phyloP scores from a whole-genome alignment of 768 basidiomycete species.

The Kwoniella europaea region DNA sequence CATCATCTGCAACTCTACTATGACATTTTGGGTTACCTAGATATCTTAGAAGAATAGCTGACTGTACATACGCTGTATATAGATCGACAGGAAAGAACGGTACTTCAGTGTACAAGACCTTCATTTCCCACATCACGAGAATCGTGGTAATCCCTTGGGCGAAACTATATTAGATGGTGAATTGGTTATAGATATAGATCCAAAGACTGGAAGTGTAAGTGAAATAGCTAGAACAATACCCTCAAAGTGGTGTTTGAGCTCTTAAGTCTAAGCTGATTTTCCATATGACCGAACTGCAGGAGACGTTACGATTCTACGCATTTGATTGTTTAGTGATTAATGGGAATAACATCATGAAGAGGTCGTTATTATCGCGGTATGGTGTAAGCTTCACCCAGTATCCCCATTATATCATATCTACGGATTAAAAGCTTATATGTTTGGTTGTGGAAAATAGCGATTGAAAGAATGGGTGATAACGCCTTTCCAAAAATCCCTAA shows the following conservation, averaged over 20 bases:
- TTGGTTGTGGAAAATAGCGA: conserved; percentile 62
- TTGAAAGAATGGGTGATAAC: conserved; percentile 79
- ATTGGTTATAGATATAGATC: conserved; percentile 87
- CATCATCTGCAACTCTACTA: too few species aligned
- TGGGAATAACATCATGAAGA: conserved; percentile 82
- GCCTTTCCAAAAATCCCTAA: conserved; percentile 74
- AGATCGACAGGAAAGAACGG: conserved; percentile 94
- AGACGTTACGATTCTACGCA: conserved; percentile 78
- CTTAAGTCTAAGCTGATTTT: neutral
- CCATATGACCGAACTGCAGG: conserved; percentile 62
- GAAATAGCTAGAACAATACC: conserved; percentile 8
- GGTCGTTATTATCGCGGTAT: conserved; percentile 82
- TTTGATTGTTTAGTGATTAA: conserved; percentile 93
- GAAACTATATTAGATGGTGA: conserved; percentile 92
- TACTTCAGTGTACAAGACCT: conserved; percentile 77
- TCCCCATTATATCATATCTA: too few species aligned
- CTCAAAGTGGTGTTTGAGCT: too few species aligned
- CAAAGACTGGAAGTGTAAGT: conserved; percentile 70
- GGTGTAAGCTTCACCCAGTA: conserved; percentile 73
- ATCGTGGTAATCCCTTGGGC: conserved; percentile 69
- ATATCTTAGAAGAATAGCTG: too few species aligned
- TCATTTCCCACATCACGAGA: conserved; percentile 87
- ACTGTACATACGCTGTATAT: conserved; percentile 11
- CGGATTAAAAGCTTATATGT: neutral
- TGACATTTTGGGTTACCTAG: too few species aligned